phyloP scores from a whole-genome alignment of 1,284 basidiomycete species.

The Peniophora sp. region DNA sequence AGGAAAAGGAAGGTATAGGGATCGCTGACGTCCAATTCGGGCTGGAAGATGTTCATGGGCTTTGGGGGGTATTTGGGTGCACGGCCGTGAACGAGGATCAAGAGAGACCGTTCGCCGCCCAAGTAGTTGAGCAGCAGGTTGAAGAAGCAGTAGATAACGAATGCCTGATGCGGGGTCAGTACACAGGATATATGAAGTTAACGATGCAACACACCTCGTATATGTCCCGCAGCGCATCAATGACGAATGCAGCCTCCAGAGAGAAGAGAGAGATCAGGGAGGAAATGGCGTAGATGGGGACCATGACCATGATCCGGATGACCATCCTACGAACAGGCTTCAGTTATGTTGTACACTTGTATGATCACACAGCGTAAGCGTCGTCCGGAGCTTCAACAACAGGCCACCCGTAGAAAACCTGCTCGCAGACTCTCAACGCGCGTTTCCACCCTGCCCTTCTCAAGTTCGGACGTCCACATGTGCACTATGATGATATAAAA shows the following conservation, averaged over 20 bases:
- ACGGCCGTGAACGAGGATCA: constrained; percentile 87
- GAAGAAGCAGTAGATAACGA: constrained; percentile 94
- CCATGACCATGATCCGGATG: constrained; percentile 95
- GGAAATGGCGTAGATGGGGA: constrained; percentile 87
- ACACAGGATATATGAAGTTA: neutral
- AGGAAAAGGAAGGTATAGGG: constrained; percentile 92
- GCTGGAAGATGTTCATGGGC: constrained; percentile 72
- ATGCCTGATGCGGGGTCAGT: constrained; percentile 50
- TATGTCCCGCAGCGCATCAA: constrained; percentile 90
- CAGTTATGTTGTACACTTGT: too few species aligned
- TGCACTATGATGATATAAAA: neutral
- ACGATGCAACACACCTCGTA: constrained; percentile 71
- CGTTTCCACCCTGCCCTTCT: neutral
- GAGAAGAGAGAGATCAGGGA: constrained; percentile 94
- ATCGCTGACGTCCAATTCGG: constrained; percentile 84
- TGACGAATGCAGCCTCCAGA: constrained; percentile 91
- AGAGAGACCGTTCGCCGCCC: constrained; percentile 87
- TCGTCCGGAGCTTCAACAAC: too few species aligned
- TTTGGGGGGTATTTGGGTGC: constrained; percentile 84
- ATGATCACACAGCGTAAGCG: too few species aligned
- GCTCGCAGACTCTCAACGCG: neutral
- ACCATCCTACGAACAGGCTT: constrained; percentile 63
- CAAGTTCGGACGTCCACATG: neutral
- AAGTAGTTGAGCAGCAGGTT: constrained; percentile 79
- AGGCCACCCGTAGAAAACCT: neutral